These are phyloP conservation scores for Garcia nutans DNA, from an alignment of 345 rosid genomes.

Conservation along the genomic window DNA sequence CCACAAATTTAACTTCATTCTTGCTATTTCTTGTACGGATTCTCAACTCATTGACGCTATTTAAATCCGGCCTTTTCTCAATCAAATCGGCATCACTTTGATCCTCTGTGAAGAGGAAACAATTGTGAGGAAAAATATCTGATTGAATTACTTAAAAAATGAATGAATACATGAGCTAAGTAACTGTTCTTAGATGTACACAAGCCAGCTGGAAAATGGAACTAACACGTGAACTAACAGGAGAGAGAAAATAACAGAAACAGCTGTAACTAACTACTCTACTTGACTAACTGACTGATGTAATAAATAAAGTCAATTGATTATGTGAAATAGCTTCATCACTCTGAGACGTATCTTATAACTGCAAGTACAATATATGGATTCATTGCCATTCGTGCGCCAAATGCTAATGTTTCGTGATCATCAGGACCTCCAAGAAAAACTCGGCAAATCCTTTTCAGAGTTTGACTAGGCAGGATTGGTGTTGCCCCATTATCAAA, in stretches of 20 bases:
- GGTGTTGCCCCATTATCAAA: slow-evolving; percentile 25
- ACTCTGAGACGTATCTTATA: slow-evolving; percentile 19
- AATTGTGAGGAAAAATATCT: no score
- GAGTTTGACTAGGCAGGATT: background rate
- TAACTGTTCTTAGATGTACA: no score
- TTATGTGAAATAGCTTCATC: no score
- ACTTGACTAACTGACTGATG: no score
- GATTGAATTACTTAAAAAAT: no score
- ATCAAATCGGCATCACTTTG: slow-evolving; percentile 21
- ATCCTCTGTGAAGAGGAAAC: background rate
- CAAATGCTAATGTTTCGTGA: slow-evolving; percentile 43
- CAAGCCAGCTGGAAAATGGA: no score
- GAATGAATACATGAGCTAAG: no score
- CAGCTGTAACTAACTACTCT: no score
- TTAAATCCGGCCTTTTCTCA: slow-evolving; percentile 31
- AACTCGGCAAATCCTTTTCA: slow-evolving; percentile 22
- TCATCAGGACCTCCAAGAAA: slow-evolving; percentile 56
- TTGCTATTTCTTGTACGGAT: slow-evolving; percentile 1
- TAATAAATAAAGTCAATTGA: no score
- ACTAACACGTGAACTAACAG: no score
- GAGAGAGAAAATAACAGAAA: no score
- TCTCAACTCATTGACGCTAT: slow-evolving; percentile 32
- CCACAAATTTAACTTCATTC: slow-evolving; percentile 19
- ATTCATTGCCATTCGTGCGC: slow-evolving; percentile 31
- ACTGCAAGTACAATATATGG: slow-evolving; percentile 27